These are phyloP conservation scores for Gymnopus androsaceus DNA, from an alignment of 1,284 basidiomycete genomes.

Conservation along the genomic window DNA sequence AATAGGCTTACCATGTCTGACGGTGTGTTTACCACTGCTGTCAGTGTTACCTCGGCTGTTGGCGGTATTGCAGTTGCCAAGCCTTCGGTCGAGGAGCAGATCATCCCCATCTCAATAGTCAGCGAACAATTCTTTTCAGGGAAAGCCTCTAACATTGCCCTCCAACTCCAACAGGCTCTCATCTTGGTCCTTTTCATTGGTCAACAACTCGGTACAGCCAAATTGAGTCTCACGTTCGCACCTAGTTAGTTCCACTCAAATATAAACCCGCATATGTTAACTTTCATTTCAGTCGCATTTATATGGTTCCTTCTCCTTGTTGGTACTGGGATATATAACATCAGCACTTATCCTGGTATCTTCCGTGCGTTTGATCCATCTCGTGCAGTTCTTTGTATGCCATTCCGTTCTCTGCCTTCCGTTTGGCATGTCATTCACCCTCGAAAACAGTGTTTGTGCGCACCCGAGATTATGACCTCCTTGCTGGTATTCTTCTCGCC, in stretches of 20 bases:
- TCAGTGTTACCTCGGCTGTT: conserved; percentile 69
- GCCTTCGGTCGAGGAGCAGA: conserved; percentile 43
- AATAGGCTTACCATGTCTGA: conserved; percentile 60
- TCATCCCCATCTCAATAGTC: conserved; percentile 63
- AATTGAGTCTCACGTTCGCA: conserved; percentile 53
- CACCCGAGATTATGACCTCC: conserved; percentile 58
- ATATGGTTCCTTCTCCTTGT: conserved; percentile 59
- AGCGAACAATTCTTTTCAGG: conserved; percentile 19
- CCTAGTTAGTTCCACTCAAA: conserved; percentile 45
- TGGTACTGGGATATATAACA: conserved; percentile 60
- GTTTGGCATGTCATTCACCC: background rate
- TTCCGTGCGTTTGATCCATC: conserved; percentile 71
- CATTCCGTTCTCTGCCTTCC: background rate
- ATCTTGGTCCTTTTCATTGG: conserved; percentile 58
- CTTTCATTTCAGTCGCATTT: conserved; percentile 46
- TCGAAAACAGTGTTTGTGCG: conserved; percentile 56
- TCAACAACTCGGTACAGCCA: conserved; percentile 60
- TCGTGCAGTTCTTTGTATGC: conserved; percentile 58
- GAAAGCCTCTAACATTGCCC: background rate
- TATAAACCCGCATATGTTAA: conserved; percentile 12
- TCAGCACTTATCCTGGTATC: conserved; percentile 55
- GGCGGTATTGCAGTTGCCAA: conserved; percentile 65
- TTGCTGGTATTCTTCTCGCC: conserved; percentile 65
- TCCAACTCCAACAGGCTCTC: conserved; percentile 52
- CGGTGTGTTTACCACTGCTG: conserved; percentile 64